Evolutionary conservation across 1,139 yeast genomes (phyloP).

Genomic region (Sugiyamaella grinbergsii): DNA sequence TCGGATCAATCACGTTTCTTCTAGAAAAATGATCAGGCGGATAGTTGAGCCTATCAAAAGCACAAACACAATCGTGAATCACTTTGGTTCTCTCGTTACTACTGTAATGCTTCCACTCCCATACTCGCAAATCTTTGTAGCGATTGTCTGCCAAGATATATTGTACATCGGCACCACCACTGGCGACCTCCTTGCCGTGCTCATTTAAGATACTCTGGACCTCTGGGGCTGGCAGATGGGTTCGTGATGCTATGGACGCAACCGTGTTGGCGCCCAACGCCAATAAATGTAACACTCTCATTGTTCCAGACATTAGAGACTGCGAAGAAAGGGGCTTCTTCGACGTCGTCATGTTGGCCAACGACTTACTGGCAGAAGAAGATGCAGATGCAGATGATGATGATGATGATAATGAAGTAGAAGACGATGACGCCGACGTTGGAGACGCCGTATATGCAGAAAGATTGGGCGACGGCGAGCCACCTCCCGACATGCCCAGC

Average conservation of each 20-base stretch:
- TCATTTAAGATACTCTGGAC: slow-evolving; percentile 37
- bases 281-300: slow-evolving; percentile 42
- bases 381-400: slow-evolving; percentile 23
- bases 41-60: slow-evolving; percentile 39
- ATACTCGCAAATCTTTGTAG: slow-evolving; percentile 42
- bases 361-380: slow-evolving; percentile 19
- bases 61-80: slow-evolving; percentile 36
- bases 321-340: slow-evolving; percentile 33
- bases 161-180: slow-evolving; percentile 2
- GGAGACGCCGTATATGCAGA: slow-evolving; percentile 6
- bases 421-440: slow-evolving; percentile 6
- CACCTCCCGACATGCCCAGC: slow-evolving; percentile 3
- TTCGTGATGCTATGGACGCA: slow-evolving; percentile 36
- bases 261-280: slow-evolving; percentile 39
- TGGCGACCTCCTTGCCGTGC: slow-evolving; percentile 31
- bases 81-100: slow-evolving; percentile 39
- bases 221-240: slow-evolving; percentile 37
- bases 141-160: slow-evolving; percentile 36
- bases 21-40: slow-evolving; percentile 41
- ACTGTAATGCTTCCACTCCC: slow-evolving; percentile 46
- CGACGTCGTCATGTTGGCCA: slow-evolving; percentile 26
- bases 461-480: slow-evolving; percentile 9
- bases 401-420: slow-evolving; percentile 20
- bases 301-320: slow-evolving; percentile 37
- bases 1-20: slow-evolving; percentile 39